phyloP scores from a whole-genome alignment of 495 filamentous ascomycete species.

The Podospora australis region DNA sequence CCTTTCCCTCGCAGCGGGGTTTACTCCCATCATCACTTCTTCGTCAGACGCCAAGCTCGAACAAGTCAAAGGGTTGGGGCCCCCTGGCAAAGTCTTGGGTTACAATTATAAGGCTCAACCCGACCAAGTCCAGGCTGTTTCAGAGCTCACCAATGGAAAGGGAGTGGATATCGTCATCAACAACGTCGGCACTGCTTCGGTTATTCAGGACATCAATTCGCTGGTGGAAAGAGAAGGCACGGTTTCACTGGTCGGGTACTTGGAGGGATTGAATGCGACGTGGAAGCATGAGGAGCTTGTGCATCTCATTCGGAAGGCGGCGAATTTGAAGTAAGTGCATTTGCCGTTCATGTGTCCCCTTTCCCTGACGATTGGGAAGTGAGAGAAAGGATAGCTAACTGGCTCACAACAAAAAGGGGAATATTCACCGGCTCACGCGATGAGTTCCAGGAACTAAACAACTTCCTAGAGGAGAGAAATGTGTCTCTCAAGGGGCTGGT shows the following conservation, averaged over 20 bases:
- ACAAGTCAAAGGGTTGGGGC: neutral
- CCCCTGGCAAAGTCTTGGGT: neutral
- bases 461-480: conserved; percentile 27
- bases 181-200: neutral
- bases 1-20: neutral
- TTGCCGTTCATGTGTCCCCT: neutral
- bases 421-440: conserved; percentile 31
- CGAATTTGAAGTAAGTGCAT: neutral
- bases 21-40: neutral
- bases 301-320: neutral
- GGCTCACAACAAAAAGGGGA: conserved; percentile 21
- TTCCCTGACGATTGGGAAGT: conserved; percentile 8
- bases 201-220: neutral
- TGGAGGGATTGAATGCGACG: neutral
- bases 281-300: neutral
- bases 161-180: neutral
- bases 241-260: neutral
- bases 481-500: conserved; percentile 28
- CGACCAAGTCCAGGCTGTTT: neutral
- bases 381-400: conserved; percentile 4
- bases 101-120: neutral
- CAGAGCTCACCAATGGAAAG: neutral
- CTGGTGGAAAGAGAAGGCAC: neutral
- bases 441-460: conserved; percentile 30
- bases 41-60: neutral